Evolutionary conservation across 306 rosid species (phyloP).

Genomic region (Ammopiptanthus mongolicus): DNA sequence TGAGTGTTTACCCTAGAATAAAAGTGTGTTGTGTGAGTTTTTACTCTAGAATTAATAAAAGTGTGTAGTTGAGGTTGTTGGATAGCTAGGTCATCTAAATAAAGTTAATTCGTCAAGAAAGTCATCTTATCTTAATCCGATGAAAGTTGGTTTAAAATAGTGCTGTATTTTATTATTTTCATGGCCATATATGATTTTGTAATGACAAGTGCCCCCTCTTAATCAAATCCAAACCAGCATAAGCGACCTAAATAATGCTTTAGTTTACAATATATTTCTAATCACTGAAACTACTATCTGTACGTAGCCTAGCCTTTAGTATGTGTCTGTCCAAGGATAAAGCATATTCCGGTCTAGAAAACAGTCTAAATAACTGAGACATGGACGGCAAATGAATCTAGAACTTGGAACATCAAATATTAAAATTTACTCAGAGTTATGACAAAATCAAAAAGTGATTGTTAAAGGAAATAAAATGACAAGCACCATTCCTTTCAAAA

Average conservation of each 20-base stretch:
- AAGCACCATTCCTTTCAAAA: too few relatives aligned
- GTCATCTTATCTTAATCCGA: neutral
- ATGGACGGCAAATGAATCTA: neutral
- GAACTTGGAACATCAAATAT: neutral
- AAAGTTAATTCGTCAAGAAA: neutral
- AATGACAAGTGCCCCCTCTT: conserved; percentile 6
- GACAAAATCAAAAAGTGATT: too few relatives aligned
- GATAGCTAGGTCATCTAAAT: neutral
- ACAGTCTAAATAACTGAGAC: neutral
- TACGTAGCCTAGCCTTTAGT: neutral
- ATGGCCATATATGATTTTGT: neutral
- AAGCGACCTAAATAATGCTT: neutral
- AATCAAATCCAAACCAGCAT: neutral
- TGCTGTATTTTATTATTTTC: conserved; percentile 1
- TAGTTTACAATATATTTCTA: neutral
- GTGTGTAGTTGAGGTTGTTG: conserved; percentile 21
- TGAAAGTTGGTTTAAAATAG: conserved; percentile 1
- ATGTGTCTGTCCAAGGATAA: neutral
- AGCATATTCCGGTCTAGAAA: neutral
- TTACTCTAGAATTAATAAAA: neutral
- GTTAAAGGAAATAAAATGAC: too few relatives aligned
- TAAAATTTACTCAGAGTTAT: too few relatives aligned
- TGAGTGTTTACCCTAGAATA: neutral
- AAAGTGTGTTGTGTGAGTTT: neutral
- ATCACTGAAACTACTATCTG: neutral